A percentile compares a stretch with the other conserved stretches of the same genome.
These are phyloP conservation scores for Quercus glauca DNA, from an alignment of 306 rosid genomes.

Conservation along the genomic window DNA sequence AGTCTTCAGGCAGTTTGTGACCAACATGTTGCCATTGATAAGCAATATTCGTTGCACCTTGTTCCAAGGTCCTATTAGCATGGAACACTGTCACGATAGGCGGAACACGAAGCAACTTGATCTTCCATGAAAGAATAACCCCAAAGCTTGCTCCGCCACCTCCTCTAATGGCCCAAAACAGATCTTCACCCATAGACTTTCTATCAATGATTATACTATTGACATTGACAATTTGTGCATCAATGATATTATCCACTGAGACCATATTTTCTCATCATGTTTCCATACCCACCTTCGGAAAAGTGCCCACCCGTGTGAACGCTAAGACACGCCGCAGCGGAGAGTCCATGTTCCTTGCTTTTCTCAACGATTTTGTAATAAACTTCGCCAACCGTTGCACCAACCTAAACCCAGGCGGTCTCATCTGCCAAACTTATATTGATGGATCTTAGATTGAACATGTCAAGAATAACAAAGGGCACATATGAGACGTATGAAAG, in stretches of 20 bases:
- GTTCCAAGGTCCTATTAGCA: neutral
- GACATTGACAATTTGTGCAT: conserved; percentile 27
- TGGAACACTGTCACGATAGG: conserved; percentile 21
- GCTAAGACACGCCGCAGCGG: conserved; percentile 25
- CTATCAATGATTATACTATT: conserved; percentile 26
- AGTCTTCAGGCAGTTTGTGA: conserved; percentile 6
- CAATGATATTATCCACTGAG: conserved; percentile 32
- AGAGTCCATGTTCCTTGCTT: conserved; percentile 24
- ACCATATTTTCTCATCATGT: conserved; percentile 35
- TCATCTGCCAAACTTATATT: neutral
- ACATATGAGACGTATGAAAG: conserved; percentile 17
- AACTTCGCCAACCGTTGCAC: conserved; percentile 37
- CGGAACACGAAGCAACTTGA: conserved; percentile 25
- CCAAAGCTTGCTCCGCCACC: conserved; percentile 43
- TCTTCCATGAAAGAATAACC: conserved; percentile 31
- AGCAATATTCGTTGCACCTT: conserved; percentile 7
- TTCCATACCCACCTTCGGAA: conserved; percentile 40
- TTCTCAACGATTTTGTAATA: conserved; percentile 22
- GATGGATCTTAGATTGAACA: conserved; percentile 30
- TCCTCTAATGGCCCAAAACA: conserved; percentile 48
- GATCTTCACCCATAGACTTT: conserved; percentile 38
- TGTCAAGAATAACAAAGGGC: conserved; percentile 34
- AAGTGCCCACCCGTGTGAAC: conserved; percentile 36
- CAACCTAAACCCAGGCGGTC: conserved; percentile 32
- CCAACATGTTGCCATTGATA: conserved; percentile 26